Conservation (phyloP, 2,329 filamentous ascomycete genomes). For the Colletotrichum agaves region DNA sequence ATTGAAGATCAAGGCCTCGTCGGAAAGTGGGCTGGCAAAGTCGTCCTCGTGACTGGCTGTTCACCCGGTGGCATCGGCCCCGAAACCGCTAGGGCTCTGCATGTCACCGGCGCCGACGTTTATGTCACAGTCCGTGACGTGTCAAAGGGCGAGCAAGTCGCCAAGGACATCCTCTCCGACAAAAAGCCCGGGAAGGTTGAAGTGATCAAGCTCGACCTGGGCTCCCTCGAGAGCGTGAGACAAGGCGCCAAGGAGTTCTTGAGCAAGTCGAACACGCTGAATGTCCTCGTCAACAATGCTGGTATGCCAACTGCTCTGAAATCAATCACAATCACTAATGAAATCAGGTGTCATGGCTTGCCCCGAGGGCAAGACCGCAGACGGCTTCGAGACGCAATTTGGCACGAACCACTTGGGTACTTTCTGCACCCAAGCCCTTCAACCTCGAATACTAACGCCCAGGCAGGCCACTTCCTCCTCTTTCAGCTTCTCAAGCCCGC, state of each 20-base stretch:
- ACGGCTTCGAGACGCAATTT: conserved; percentile 55
- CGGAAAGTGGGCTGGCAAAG: conserved; percentile 32
- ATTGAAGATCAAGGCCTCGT: conserved; percentile 36
- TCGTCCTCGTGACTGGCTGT: conserved; percentile 48
- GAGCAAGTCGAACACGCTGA: conserved; percentile 32
- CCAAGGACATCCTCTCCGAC: conserved; percentile 30
- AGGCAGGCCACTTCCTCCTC: conserved; percentile 59
- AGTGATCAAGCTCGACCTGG: conserved; percentile 47
- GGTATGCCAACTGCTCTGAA: conserved; percentile 14
- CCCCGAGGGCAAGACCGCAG: conserved; percentile 37
- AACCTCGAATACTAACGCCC: background rate
- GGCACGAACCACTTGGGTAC: conserved; percentile 61
- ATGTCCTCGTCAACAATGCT: conserved; percentile 42
- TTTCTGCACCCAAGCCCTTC: background rate
- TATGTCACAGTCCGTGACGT: conserved; percentile 33
- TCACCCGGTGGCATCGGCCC: conserved; percentile 54
- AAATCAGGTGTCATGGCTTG: conserved; percentile 23
- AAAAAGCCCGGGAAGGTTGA: conserved; percentile 42
- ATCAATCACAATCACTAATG: background rate
- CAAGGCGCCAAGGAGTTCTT: conserved; percentile 40
- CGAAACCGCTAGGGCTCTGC: conserved; percentile 48
- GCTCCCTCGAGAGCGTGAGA: conserved; percentile 45
- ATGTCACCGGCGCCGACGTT: conserved; percentile 32
- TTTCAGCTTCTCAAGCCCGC: conserved; percentile 34
- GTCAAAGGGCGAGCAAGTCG: conserved; percentile 27